Evolutionary conservation across 2,329 filamentous ascomycete species (phyloP).

Genomic region (Orbilia oligospora): DNA sequence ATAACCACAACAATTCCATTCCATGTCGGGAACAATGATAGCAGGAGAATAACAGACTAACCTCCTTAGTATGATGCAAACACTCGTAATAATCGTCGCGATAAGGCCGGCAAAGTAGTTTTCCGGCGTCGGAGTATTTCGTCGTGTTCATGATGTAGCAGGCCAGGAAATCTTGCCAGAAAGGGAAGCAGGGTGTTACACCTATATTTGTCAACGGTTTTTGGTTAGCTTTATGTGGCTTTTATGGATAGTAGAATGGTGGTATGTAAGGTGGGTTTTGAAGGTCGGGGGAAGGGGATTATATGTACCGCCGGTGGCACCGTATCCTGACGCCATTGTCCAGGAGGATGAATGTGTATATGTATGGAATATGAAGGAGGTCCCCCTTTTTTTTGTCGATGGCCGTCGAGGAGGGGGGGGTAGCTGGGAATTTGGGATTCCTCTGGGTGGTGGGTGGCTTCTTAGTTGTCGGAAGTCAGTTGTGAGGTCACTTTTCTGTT

Average conservation of each 20-base stretch:
- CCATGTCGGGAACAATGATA: no score
- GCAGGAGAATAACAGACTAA: conserved; percentile 68
- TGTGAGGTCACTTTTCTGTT: conserved; percentile 22
- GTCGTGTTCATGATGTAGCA: conserved; percentile 97
- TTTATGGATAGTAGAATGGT: not conserved
- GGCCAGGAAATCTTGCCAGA: conserved; percentile 98
- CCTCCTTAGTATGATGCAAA: conserved; percentile 99
- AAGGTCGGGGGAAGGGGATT: not conserved
- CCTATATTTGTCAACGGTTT: conserved; percentile 67
- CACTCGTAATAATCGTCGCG: conserved; percentile 99
- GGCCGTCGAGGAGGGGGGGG: no score
- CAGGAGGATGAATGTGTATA: conserved; percentile 4
- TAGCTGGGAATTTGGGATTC: no score
- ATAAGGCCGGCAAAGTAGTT: conserved; percentile 86
- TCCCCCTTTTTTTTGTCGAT: no score
- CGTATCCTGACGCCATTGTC: conserved; percentile 84
- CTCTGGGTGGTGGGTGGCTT: not conserved
- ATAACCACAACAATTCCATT: not conserved
- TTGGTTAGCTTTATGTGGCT: not conserved
- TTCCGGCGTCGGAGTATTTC: conserved; percentile 78
- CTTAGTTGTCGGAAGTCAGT: conserved; percentile 40
- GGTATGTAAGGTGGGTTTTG: not conserved
- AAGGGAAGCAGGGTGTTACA: conserved; percentile 85
- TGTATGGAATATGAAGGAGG: no score
- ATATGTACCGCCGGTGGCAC: conserved; percentile 81